These are phyloP conservation scores for Candida koratica DNA, from an alignment of 805 yeast species.

Conservation along the genomic window DNA sequence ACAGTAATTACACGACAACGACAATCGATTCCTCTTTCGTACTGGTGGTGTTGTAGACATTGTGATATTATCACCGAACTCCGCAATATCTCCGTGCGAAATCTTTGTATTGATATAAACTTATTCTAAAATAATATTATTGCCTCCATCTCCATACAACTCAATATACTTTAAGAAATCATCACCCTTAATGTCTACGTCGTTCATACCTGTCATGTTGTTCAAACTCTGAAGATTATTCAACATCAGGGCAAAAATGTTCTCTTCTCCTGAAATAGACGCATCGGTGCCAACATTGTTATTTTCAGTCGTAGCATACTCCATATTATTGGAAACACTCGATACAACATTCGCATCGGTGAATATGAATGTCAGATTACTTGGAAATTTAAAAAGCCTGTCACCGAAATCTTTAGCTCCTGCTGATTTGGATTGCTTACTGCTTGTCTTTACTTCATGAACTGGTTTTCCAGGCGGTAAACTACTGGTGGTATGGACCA, in stretches of 20 bases:
- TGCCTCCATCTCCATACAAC: conserved; percentile 28
- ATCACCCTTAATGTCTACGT: conserved; percentile 22
- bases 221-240: conserved; percentile 7
- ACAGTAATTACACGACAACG: conserved; percentile 40
- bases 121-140: conserved; percentile 4
- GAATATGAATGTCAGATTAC: neutral
- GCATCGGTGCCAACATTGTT: conserved; percentile 3
- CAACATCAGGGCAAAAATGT: conserved; percentile 4
- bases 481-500: conserved; percentile 1
- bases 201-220: conserved; percentile 12
- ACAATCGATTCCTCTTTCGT: conserved; percentile 36
- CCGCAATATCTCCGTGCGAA: conserved; percentile 2
- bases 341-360: conserved; percentile 2
- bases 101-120: no score
- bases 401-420: conserved; percentile 3
- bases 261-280: conserved; percentile 3
- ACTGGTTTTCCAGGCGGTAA: conserved; percentile 8
- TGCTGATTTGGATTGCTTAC: neutral
- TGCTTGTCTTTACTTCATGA: conserved; percentile 1
- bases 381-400: conserved; percentile 1
- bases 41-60: no score
- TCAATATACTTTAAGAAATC: conserved; percentile 35
- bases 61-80: neutral
- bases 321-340: neutral
- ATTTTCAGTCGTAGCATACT: neutral